A percentile compares a stretch with the other conserved stretches of the same genome.
Conservation (phyloP, 768 basidiomycete species). For the Mrakia blollopis region DNA sequence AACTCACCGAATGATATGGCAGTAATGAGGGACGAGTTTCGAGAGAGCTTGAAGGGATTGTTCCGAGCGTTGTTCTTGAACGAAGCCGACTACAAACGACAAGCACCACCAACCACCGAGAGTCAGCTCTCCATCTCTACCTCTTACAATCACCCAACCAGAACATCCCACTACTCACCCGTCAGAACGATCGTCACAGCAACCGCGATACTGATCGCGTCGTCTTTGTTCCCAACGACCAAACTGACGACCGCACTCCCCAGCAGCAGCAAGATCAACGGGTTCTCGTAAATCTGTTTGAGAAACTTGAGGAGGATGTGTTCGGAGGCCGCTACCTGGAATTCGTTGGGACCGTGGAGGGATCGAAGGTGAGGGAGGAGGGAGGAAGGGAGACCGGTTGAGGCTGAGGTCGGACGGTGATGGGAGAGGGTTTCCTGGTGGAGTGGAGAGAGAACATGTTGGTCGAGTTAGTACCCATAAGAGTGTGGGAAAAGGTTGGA, state of each 20-base stretch:
- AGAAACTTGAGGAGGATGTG: conserved; percentile 79
- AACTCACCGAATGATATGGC: conserved; percentile 69
- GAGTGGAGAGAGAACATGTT: not conserved
- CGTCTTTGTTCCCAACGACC: conserved; percentile 90
- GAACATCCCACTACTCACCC: conserved; percentile 55
- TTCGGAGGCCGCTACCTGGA: conserved; percentile 76
- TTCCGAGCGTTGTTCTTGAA: conserved; percentile 91
- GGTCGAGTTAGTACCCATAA: not conserved
- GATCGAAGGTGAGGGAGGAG: conserved; percentile 62
- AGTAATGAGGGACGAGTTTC: conserved; percentile 86
- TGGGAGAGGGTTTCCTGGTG: conserved; percentile 21
- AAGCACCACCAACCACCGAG: not conserved
- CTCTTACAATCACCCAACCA: no score
- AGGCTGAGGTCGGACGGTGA: conserved; percentile 36
- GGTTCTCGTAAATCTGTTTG: conserved; percentile 92
- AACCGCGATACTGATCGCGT: conserved; percentile 85
- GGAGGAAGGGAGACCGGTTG: conserved; percentile 59
- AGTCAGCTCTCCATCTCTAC: not conserved
- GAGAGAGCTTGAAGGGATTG: conserved; percentile 81
- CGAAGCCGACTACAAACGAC: conserved; percentile 66
- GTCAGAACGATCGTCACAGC: conserved; percentile 90
- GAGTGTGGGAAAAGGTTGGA: not conserved
- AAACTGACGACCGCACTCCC: conserved; percentile 85
- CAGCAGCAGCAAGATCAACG: conserved; percentile 81
- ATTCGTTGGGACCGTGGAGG: conserved; percentile 86